A percentile compares a stretch with the other conserved stretches of the same genome.
Conservation (phyloP, 306 rosid species). For the Vicia faba region DNA sequence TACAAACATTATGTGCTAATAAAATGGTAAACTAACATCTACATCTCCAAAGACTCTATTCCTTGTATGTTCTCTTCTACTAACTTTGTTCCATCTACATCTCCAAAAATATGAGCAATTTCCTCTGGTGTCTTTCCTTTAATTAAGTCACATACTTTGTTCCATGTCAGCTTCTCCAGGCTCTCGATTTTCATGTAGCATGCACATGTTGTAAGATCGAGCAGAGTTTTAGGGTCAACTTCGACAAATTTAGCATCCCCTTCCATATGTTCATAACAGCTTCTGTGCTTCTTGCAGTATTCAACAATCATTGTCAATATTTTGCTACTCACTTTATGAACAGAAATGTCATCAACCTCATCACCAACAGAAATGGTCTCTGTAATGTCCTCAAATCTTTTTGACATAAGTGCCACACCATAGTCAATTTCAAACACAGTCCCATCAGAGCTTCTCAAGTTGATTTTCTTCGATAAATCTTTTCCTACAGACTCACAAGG, state of each 20-base stretch:
- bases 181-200: constrained; percentile 59
- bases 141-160: constrained; percentile 51
- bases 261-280: neutral
- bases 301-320: too few relatives aligned
- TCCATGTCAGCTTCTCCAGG: constrained; percentile 49
- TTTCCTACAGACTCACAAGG: too few relatives aligned
- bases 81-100: neutral
- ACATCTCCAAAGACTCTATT: neutral
- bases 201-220: constrained; percentile 59
- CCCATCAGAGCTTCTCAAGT: too few relatives aligned
- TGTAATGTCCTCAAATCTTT: too few relatives aligned
- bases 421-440: too few relatives aligned
- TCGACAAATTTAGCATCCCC: constrained; percentile 55
- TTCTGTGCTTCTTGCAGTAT: too few relatives aligned
- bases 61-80: neutral
- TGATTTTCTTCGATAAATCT: too few relatives aligned
- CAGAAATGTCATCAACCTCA: too few relatives aligned
- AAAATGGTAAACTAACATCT: neutral
- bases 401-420: too few relatives aligned
- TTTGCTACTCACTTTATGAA: too few relatives aligned
- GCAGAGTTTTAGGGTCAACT: constrained; percentile 54
- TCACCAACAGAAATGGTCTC: too few relatives aligned
- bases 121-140: constrained; percentile 61
- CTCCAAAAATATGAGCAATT: constrained; percentile 19
- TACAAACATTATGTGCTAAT: too few relatives aligned